A percentile compares a stretch with the other conserved stretches of the same genome.
phyloP scores from a whole-genome alignment of 331 rosid species.

The Quercus tomentella region DNA sequence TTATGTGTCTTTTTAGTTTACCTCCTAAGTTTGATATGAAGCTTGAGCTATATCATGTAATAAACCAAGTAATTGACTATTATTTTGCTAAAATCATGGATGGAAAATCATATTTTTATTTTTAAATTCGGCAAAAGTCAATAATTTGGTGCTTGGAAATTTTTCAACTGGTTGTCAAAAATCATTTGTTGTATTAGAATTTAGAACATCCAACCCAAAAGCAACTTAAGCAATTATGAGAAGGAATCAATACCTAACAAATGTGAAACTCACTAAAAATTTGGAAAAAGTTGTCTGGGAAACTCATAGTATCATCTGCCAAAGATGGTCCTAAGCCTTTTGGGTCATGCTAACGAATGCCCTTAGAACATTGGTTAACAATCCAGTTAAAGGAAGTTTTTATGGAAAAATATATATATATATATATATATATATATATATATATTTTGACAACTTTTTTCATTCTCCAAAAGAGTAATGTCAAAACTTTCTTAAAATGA shows the following conservation, averaged over 20 bases:
- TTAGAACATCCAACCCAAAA: no score
- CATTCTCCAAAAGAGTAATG: accelerated
- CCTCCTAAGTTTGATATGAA: background rate
- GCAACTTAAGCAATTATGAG: no score
- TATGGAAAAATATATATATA: no score
- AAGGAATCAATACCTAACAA: no score
- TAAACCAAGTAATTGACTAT: background rate
- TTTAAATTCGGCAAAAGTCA: no score
- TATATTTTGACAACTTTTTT: no score
- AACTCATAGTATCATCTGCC: background rate
- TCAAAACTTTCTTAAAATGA: accelerated
- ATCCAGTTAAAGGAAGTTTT: no score
- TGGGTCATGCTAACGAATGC: no score
- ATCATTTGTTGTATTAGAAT: background rate
- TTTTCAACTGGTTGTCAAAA: background rate
- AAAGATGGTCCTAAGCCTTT: background rate
- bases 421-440: no score
- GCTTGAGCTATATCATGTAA: background rate
- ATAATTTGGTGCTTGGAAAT: no score
- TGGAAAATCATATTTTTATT: background rate
- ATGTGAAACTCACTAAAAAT: no score
- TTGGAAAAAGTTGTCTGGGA: background rate
- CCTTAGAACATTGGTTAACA: accelerated
- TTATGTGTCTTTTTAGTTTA: background rate
- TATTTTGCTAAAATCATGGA: background rate